Percentiles rank a stretch among this genome's conserved stretches.
Conservation (phyloP, 148 eudicot genomes). For the Vaccinium corymbosum region DNA sequence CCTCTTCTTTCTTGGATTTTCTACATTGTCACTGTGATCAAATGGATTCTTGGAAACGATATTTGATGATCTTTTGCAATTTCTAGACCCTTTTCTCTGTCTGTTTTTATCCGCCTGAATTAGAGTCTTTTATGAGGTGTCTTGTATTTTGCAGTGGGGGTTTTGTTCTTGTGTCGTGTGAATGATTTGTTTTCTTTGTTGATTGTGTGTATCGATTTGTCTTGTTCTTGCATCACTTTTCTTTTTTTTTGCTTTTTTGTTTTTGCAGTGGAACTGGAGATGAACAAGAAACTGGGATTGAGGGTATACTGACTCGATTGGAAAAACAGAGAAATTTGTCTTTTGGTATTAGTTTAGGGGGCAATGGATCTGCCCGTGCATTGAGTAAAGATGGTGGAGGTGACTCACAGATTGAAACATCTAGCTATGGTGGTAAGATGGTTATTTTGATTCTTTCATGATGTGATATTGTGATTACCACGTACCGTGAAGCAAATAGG, state of each 20-base stretch:
- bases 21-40: too few species aligned
- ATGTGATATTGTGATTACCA: neutral
- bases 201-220: neutral
- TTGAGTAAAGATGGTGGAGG: slow-evolving; percentile 18
- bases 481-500: neutral
- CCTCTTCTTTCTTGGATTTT: too few species aligned
- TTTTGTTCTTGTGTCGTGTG: neutral
- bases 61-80: neutral
- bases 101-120: neutral
- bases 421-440: slow-evolving; percentile 43
- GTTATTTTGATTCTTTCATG: slow-evolving; percentile 6
- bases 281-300: slow-evolving; percentile 51
- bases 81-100: neutral
- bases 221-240: neutral
- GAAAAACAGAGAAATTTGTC: slow-evolving; percentile 58
- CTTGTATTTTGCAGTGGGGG: neutral
- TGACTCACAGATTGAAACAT: slow-evolving; percentile 17
- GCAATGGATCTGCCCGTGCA: slow-evolving; percentile 21
- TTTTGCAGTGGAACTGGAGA: slow-evolving; percentile 35
- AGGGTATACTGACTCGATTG: slow-evolving; percentile 69
- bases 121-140: neutral
- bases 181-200: neutral
- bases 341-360: slow-evolving; percentile 38
- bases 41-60: too few species aligned
- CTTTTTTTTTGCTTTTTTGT: neutral